Percentiles rank a stretch among this genome's conserved stretches.
Conservation (phyloP, 441 rosid species). For the Eutrema salsugineum region DNA sequence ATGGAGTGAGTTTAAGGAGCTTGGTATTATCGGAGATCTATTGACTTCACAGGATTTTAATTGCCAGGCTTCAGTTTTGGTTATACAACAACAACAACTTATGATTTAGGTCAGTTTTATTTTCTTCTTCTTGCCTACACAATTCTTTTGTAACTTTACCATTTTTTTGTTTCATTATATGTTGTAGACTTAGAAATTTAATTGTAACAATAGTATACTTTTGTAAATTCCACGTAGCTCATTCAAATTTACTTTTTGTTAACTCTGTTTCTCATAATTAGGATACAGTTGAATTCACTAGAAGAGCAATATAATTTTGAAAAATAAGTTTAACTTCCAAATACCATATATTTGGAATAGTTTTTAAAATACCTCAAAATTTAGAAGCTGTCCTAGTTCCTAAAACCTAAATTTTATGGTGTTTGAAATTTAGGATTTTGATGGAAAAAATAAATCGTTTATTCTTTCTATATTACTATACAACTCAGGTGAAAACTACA, state of each 20-base stretch:
- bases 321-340: neutral
- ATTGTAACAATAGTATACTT: neutral
- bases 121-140: neutral
- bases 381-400: no score
- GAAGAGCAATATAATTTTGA: neutral
- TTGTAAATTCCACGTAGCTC: neutral
- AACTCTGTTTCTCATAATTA: neutral
- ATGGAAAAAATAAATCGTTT: no score
- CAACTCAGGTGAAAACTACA: neutral
- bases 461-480: neutral
- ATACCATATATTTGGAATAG: neutral
- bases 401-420: no score
- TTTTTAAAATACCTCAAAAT: neutral
- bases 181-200: neutral
- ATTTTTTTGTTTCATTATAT: neutral
- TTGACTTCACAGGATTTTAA: constrained; percentile 30
- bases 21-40: constrained; percentile 38
- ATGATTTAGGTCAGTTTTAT: constrained; percentile 6
- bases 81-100: constrained; percentile 16
- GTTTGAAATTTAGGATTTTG: no score
- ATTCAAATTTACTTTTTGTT: neutral
- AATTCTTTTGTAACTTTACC: neutral
- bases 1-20: constrained; percentile 43
- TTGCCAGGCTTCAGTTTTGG: constrained; percentile 22
- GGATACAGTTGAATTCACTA: neutral